These are phyloP conservation scores for Botryotinia calthae DNA, from an alignment of 2,329 filamentous ascomycete genomes.

Conservation along the genomic window DNA sequence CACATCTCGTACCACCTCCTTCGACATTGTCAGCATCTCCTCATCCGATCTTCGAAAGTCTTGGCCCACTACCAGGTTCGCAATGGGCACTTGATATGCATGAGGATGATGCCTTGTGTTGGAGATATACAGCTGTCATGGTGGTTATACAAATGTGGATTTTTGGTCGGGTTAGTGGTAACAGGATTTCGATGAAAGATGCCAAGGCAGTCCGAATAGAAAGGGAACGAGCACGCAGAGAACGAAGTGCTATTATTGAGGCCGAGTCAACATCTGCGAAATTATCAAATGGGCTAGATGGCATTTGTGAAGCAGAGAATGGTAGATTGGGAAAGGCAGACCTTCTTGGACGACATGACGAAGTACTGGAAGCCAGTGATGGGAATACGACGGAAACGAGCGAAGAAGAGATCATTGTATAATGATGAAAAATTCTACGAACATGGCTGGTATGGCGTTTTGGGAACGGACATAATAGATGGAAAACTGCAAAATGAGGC, in stretches of 20 bases:
- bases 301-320: background rate
- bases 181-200: constrained; percentile 29
- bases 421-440: constrained; percentile 1
- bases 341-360: background rate
- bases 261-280: background rate
- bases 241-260: constrained; percentile 4
- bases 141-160: constrained; percentile 41
- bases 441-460: constrained; percentile 14
- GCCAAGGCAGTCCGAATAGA: constrained; percentile 29
- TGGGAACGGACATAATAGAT: background rate
- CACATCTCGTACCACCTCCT: constrained; percentile 38
- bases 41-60: constrained; percentile 34
- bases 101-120: constrained; percentile 41
- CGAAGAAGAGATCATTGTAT: constrained; percentile 28
- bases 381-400: constrained; percentile 25
- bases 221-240: constrained; percentile 24
- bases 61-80: constrained; percentile 36
- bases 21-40: constrained; percentile 34
- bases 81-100: constrained; percentile 41
- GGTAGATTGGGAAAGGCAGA: background rate
- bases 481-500: constrained; percentile 9
- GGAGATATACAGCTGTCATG: constrained; percentile 42
- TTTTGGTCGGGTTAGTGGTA: constrained; percentile 37
- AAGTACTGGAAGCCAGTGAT: background rate
- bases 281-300: background rate